Conservation (phyloP, 2,329 filamentous ascomycete species). For the Monosporascus sp. region DNA sequence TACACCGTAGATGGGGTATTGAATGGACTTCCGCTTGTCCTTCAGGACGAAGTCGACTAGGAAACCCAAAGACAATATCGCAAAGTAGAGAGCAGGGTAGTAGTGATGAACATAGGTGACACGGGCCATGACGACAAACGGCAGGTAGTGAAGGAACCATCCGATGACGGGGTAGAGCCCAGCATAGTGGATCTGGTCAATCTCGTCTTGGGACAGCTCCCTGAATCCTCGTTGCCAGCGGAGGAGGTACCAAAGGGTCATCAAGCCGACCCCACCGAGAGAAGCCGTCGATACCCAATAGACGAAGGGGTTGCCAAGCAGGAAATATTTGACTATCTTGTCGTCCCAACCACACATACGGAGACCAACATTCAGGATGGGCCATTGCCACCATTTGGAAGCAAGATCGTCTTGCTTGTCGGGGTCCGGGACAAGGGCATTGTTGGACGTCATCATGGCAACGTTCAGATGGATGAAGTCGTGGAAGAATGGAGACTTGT, state of each 20-base stretch:
- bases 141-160: slow-evolving; percentile 94
- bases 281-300: slow-evolving; percentile 91
- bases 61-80: slow-evolving; percentile 86
- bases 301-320: slow-evolving; percentile 91
- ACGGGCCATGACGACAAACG: slow-evolving; percentile 95
- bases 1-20: slow-evolving; percentile 65
- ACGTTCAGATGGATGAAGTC: slow-evolving; percentile 98
- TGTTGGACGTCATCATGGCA: slow-evolving; percentile 99
- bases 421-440: slow-evolving; percentile 92
- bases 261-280: slow-evolving; percentile 65
- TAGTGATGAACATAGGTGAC: slow-evolving; percentile 99
- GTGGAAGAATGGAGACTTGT: slow-evolving; percentile 95
- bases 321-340: slow-evolving; percentile 93
- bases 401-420: slow-evolving; percentile 99
- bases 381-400: slow-evolving; percentile 98
- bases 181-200: slow-evolving; percentile 93
- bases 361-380: slow-evolving; percentile 87
- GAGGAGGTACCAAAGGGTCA: slow-evolving; percentile 79
- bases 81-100: slow-evolving; percentile 97
- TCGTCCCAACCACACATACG: slow-evolving; percentile 99
- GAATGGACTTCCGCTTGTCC: slow-evolving; percentile 57
- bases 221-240: slow-evolving; percentile 94
- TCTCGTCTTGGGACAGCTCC: slow-evolving; percentile 72
- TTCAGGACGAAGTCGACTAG: slow-evolving; percentile 77
- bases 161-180: slow-evolving; percentile 87